A percentile compares a stretch with the other conserved stretches of the same genome.
Evolutionary conservation across 805 yeast genomes (phyloP).

Genomic region (Yamadazyma paraphyllophila): DNA sequence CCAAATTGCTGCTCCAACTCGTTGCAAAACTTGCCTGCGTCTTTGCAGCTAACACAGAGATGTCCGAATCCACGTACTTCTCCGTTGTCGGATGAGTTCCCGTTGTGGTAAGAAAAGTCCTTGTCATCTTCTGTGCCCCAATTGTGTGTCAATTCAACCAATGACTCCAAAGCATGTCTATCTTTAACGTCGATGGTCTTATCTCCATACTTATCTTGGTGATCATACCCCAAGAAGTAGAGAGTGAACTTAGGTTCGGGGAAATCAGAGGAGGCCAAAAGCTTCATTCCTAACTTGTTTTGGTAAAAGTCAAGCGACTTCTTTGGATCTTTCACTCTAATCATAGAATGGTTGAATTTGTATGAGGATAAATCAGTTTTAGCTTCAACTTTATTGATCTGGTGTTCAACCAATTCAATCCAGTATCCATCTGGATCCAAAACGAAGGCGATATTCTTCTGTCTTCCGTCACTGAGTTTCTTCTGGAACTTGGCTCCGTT

Average conservation of each 20-base stretch:
- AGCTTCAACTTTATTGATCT: slow-evolving; percentile 38
- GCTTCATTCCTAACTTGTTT: slow-evolving; percentile 76
- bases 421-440: slow-evolving; percentile 96
- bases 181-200: slow-evolving; percentile 23
- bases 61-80: slow-evolving; percentile 85
- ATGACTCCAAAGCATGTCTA: slow-evolving; percentile 52
- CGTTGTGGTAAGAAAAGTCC: slow-evolving; percentile 75
- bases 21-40: slow-evolving; percentile 57
- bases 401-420: slow-evolving; percentile 81
- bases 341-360: slow-evolving; percentile 86
- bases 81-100: slow-evolving; percentile 55
- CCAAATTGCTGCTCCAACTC: slow-evolving; percentile 47
- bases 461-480: slow-evolving; percentile 85
- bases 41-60: slow-evolving; percentile 66
- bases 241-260: slow-evolving; percentile 77
- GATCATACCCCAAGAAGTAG: slow-evolving; percentile 79
- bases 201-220: slow-evolving; percentile 42
- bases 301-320: slow-evolving; percentile 76
- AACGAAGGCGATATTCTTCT: slow-evolving; percentile 88
- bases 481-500: slow-evolving; percentile 77
- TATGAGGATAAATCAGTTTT: slow-evolving; percentile 40
- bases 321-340: slow-evolving; percentile 83
- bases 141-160: slow-evolving; percentile 89
- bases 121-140: slow-evolving; percentile 90
- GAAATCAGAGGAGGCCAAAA: slow-evolving; percentile 55